Conservation (phyloP, 108 stramenopile genomes). For the Cyclotella kingstonii region DNA sequence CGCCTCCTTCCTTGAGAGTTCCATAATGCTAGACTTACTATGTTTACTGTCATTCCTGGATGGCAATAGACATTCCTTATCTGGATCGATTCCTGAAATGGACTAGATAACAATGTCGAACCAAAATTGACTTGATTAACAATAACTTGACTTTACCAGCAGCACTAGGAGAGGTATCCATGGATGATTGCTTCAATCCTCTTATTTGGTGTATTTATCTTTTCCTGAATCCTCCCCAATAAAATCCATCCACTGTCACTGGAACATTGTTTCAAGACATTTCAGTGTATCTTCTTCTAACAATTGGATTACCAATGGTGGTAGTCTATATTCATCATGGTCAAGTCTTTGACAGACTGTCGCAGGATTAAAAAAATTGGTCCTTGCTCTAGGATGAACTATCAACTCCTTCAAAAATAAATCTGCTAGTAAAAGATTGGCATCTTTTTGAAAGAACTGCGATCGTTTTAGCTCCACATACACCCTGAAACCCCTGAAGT, state of each 20-base stretch:
- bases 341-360: constrained; percentile 15
- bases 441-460: constrained; percentile 25
- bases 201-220: background rate
- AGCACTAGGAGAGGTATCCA: constrained; percentile 40
- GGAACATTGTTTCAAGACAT: constrained; percentile 27
- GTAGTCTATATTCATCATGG: constrained; percentile 49
- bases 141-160: constrained; percentile 10
- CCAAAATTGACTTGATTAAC: constrained; percentile 42
- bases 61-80: constrained; percentile 49
- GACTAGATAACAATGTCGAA: constrained; percentile 27
- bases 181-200: constrained; percentile 24
- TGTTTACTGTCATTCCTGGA: constrained; percentile 1
- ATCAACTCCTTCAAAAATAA: constrained; percentile 39
- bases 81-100: constrained; percentile 44
- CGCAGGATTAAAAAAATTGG: constrained; percentile 26
- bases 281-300: constrained; percentile 44
- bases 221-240: constrained; percentile 27
- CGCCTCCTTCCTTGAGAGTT: constrained; percentile 14
- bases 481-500: constrained; percentile 30
- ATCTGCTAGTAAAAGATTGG: constrained; percentile 33
- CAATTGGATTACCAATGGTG: constrained; percentile 54
- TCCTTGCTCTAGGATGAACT: constrained; percentile 14
- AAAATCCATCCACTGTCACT: constrained; percentile 32
- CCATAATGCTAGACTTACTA: constrained; percentile 4
- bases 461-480: constrained; percentile 58